Conservation (phyloP, 2,329 filamentous ascomycete species). For the Sarocladium brachiariae region DNA sequence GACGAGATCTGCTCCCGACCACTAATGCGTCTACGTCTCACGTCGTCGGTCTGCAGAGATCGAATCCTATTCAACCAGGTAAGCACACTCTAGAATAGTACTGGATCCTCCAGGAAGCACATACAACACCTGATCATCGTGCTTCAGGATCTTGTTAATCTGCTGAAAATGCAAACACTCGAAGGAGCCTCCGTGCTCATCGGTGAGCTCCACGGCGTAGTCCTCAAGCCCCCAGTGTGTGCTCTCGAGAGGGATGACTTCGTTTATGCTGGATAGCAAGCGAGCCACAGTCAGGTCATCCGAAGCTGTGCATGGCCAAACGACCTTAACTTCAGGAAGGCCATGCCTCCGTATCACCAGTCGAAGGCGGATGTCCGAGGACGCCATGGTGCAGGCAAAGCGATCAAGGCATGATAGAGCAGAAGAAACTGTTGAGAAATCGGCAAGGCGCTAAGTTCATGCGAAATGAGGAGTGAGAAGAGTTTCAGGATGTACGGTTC, state of each 20-base stretch:
- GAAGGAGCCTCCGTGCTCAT: slow-evolving; percentile 52
- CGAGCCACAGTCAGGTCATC: slow-evolving; percentile 64
- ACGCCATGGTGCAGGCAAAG: slow-evolving; percentile 17
- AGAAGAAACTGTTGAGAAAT: not conserved
- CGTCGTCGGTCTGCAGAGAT: slow-evolving; percentile 66
- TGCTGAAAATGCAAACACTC: slow-evolving; percentile 84
- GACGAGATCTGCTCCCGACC: slow-evolving; percentile 75
- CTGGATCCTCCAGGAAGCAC: no score
- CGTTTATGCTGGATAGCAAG: slow-evolving; percentile 72
- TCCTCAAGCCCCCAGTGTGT: slow-evolving; percentile 82
- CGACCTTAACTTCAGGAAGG: slow-evolving; percentile 63
- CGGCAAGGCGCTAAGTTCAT: not conserved
- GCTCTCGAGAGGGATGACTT: slow-evolving; percentile 73
- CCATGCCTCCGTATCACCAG: slow-evolving; percentile 66
- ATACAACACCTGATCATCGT: slow-evolving; percentile 78
- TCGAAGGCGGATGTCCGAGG: slow-evolving; percentile 57
- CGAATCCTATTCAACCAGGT: slow-evolving; percentile 55
- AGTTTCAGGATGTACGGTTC: not conserved
- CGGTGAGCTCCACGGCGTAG: slow-evolving; percentile 71
- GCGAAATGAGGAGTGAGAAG: not conserved
- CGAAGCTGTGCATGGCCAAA: slow-evolving; percentile 58
- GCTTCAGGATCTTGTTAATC: slow-evolving; percentile 62
- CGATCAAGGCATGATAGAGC: slow-evolving; percentile 1
- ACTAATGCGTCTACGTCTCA: slow-evolving; percentile 63
- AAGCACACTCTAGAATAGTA: slow-evolving; percentile 53